Evolutionary conservation across 176 grass and related monocot genomes (phyloP), one percentile per base, ranked within the genome.

Genomic region (Hyparrhenia diplandra): DNA sequence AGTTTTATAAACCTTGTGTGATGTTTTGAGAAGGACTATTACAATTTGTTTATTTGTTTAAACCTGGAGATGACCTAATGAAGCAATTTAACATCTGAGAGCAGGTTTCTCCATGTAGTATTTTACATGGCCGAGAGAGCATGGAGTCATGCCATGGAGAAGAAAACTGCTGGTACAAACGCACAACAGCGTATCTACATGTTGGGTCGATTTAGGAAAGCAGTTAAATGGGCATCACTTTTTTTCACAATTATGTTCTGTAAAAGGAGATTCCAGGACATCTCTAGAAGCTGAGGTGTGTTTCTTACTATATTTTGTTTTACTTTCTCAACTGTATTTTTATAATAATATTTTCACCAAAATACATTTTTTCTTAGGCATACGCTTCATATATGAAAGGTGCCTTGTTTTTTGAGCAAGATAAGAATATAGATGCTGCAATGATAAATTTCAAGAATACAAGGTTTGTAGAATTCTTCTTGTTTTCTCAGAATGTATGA

Each of bases 301-400:
- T 51, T 49, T 66, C 60, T 17, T 71, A 25, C 42, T 10, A 51
- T 64, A 21, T 76, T 47, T 69, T 77, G 21, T 78, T 62, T 82
- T 25, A 21, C 31, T 69, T 28, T 52, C 73, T 64, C 31, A 74
- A n/a, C 47, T 69, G n/a, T 72, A 23, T 30, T 46, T 42, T 13
- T 31, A 45, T 65, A 42, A 16, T 20, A 66, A 13, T 7, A 24
- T 8, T 37, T 87, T 55, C 73, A 23, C 61, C 6, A 39, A 74
- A 30, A 55, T 71, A 35, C 61, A 25, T 32, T 32, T 32, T 32
- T 32, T 32, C 31, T 32, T 13, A 98, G 95, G 95, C 95, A 73
- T 98, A 98, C 87, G 90, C 92, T 77, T 98, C 95, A 70, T 94
- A 98, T 75, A 98, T 98, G 95, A 95, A 89, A 87, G 95, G 95